phyloP scores from a whole-genome alignment of 441 rosid species.

The Gossypium trilobum region DNA sequence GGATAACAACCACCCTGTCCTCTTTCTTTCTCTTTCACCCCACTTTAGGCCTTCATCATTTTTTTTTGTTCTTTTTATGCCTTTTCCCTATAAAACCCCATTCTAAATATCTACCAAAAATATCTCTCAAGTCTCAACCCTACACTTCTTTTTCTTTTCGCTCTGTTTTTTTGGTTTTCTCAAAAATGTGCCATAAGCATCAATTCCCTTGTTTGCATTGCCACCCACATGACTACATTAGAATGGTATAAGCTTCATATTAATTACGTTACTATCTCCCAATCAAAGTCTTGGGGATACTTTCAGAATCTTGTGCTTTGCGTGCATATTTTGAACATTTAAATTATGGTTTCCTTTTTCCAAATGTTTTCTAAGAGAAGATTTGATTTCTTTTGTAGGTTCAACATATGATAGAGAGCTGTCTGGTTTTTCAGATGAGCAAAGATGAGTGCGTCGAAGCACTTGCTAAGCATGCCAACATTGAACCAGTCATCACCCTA shows the following conservation, averaged over 20 bases:
- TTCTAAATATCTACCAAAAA: slow-evolving; percentile 12
- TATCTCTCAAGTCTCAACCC: slow-evolving; percentile 12
- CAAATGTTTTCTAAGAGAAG: not conserved
- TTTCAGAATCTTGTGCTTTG: not conserved
- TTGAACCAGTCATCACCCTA: slow-evolving; percentile 39
- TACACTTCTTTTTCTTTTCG: not conserved
- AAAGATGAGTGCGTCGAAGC: slow-evolving; percentile 37
- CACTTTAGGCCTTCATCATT: not conserved
- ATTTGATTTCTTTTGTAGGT: slow-evolving; percentile 22
- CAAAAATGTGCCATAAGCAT: slow-evolving; percentile 14
- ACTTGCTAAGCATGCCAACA: slow-evolving; percentile 33
- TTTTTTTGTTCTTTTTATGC: not conserved
- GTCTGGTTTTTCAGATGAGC: slow-evolving; percentile 36
- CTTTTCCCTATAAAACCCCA: not conserved
- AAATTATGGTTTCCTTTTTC: no score
- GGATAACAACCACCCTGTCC: slow-evolving; percentile 22
- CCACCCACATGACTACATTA: slow-evolving; percentile 37
- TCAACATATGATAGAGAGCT: slow-evolving; percentile 48
- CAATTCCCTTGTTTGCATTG: slow-evolving; percentile 36
- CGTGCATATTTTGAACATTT: no score
- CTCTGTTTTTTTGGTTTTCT: not conserved
- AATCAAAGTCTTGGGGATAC: not conserved
- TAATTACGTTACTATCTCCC: not conserved
- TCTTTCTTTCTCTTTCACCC: not conserved
- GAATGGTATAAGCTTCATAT: slow-evolving; percentile 28